phyloP scores from a whole-genome alignment of 768 basidiomycete species.

The Lactarius quietus region DNA sequence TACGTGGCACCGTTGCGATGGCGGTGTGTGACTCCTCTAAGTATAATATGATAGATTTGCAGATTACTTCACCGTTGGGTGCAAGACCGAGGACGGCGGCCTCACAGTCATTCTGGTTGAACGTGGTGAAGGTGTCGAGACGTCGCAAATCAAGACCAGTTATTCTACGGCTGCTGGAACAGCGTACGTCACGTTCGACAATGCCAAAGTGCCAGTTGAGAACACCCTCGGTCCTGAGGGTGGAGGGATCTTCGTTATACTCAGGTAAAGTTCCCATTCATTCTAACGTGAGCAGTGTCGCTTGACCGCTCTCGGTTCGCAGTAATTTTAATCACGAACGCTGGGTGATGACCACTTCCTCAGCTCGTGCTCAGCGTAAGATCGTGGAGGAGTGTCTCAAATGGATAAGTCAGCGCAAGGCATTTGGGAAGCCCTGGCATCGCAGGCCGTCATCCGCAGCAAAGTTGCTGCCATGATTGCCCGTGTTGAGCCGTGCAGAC shows the following conservation, averaged over 20 bases:
- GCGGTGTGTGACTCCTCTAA: not conserved
- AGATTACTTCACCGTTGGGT: constrained; percentile 64
- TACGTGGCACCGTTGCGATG: constrained; percentile 29
- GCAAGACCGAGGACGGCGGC: constrained; percentile 70
- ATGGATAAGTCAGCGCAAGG: constrained; percentile 88
- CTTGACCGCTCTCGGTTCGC: constrained; percentile 31
- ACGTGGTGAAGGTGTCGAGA: constrained; percentile 76
- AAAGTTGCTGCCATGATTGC: constrained; percentile 91
- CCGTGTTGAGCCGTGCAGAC: constrained; percentile 72
- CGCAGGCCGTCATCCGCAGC: constrained; percentile 81
- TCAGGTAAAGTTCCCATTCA: constrained; percentile 38
- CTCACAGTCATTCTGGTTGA: constrained; percentile 87
- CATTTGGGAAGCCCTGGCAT: constrained; percentile 85
- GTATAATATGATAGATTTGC: constrained; percentile 36
- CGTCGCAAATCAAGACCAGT: constrained; percentile 84
- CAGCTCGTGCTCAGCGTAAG: constrained; percentile 58
- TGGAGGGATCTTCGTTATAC: constrained; percentile 62
- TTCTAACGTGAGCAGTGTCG: not conserved
- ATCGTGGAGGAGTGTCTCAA: constrained; percentile 84
- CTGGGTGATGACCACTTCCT: constrained; percentile 85
- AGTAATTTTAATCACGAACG: constrained; percentile 94
- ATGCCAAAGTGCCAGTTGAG: constrained; percentile 81
- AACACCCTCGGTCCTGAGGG: constrained; percentile 83
- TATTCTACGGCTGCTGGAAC: constrained; percentile 90
- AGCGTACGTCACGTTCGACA: constrained; percentile 75